Percentiles rank a stretch among this genome's conserved stretches.
Conservation (phyloP, 2,329 filamentous ascomycete genomes). For the Elsinoe ampelina region DNA sequence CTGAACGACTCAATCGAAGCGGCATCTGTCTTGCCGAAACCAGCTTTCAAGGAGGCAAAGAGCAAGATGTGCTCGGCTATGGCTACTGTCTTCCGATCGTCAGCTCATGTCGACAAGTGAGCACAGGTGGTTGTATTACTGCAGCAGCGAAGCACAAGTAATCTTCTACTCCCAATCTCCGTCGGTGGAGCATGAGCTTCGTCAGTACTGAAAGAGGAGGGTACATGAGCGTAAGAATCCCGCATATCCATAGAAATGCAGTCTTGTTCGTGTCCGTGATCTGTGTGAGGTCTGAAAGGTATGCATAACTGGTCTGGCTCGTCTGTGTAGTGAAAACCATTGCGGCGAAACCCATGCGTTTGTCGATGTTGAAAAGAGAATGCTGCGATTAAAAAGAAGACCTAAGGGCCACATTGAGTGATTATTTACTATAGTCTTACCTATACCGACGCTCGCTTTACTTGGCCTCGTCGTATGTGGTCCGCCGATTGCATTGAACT, state of each 20-base stretch:
- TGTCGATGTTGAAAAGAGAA: no score
- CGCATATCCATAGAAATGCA: constrained; percentile 18
- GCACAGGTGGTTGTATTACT: background rate
- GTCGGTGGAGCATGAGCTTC: background rate
- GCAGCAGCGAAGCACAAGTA: background rate
- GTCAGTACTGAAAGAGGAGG: constrained; percentile 12
- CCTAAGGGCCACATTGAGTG: no score
- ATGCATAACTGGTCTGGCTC: background rate
- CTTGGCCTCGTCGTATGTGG: no score
- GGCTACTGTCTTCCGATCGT: background rate
- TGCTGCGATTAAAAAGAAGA: no score
- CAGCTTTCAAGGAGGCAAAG: background rate
- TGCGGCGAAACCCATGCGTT: background rate
- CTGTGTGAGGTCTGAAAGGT: constrained; percentile 15
- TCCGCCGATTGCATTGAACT: no score
- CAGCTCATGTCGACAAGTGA: background rate
- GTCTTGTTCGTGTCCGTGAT: constrained; percentile 16
- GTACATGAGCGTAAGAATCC: constrained; percentile 18
- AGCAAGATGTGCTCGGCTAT: background rate
- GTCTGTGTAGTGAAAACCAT: background rate
- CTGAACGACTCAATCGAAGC: background rate
- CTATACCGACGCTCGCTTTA: no score
- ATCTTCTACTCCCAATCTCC: background rate
- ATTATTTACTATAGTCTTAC: no score
- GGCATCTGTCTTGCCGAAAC: background rate